Conservation (phyloP, 179 eudicot species). For the Kewa caespitosa region DNA sequence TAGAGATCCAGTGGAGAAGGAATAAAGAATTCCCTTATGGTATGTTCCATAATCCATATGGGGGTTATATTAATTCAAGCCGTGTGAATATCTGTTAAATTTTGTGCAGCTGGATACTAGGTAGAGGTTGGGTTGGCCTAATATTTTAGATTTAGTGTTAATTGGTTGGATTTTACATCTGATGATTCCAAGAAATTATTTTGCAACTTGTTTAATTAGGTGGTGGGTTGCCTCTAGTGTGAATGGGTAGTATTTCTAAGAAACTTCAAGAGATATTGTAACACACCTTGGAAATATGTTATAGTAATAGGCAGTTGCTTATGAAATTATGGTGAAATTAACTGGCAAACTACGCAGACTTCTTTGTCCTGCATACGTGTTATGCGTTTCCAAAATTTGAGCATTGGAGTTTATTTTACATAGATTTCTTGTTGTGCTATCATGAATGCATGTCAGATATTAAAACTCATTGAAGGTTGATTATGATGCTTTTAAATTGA, state of each 20-base stretch:
- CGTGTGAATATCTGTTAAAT: conserved; percentile 18
- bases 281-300: not conserved
- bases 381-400: not conserved
- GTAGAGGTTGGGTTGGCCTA: conserved; percentile 28
- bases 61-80: not conserved
- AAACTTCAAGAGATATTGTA: not conserved
- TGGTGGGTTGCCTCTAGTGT: conserved; percentile 10
- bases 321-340: not conserved
- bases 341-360: conserved; percentile 2
- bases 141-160: conserved; percentile 1
- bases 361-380: not conserved
- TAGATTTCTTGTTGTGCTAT: not conserved
- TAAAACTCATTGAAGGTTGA: not conserved
- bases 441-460: not conserved
- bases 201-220: conserved; percentile 9
- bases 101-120: conserved; percentile 17
- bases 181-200: not conserved
- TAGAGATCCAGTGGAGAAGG: conserved; percentile 98
- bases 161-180: not conserved
- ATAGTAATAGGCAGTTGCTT: not conserved
- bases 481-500: not conserved
- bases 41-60: conserved; percentile 27
- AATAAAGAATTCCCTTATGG: conserved; percentile 97
- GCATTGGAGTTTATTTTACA: not conserved
- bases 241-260: conserved; percentile 2